A percentile compares a stretch with the other conserved stretches of the same genome.
phyloP scores from a whole-genome alignment of 345 rosid species.

The Citrus cavaleriei region DNA sequence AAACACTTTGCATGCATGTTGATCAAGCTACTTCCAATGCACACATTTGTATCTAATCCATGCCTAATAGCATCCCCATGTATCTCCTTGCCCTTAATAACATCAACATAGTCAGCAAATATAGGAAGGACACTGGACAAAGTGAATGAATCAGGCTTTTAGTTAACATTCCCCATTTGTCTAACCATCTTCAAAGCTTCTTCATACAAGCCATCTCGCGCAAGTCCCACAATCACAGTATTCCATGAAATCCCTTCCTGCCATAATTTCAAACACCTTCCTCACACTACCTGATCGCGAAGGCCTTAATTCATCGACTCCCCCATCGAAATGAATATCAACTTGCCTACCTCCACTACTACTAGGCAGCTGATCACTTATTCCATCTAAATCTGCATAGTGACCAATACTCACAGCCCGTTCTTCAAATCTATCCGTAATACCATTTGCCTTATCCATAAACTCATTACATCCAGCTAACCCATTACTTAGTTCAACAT shows the following conservation, averaged over 20 bases:
- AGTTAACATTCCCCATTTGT: slow-evolving; percentile 45
- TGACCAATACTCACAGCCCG: neutral
- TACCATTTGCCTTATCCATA: neutral
- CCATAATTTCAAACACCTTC: slow-evolving; percentile 68
- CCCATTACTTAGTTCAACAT: neutral
- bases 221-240: slow-evolving; percentile 67
- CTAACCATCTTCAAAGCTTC: slow-evolving; percentile 61
- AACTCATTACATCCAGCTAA: neutral
- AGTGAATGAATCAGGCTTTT: slow-evolving; percentile 77
- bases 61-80: slow-evolving; percentile 69
- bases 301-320: neutral
- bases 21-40: slow-evolving; percentile 67
- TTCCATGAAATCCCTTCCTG: slow-evolving; percentile 78
- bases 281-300: slow-evolving; percentile 33
- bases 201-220: slow-evolving; percentile 57
- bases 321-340: neutral
- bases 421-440: neutral
- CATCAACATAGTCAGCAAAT: slow-evolving; percentile 58
- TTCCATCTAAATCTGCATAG: neutral
- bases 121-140: slow-evolving; percentile 73
- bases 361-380: neutral
- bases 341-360: neutral
- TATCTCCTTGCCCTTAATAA: slow-evolving; percentile 69
- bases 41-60: slow-evolving; percentile 43
- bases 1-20: slow-evolving; percentile 77